Percentiles rank a stretch among this genome's conserved stretches.
These are phyloP conservation scores for Incumbomyces lentus DNA, from an alignment of 2,329 filamentous ascomycete genomes.

Conservation along the genomic window DNA sequence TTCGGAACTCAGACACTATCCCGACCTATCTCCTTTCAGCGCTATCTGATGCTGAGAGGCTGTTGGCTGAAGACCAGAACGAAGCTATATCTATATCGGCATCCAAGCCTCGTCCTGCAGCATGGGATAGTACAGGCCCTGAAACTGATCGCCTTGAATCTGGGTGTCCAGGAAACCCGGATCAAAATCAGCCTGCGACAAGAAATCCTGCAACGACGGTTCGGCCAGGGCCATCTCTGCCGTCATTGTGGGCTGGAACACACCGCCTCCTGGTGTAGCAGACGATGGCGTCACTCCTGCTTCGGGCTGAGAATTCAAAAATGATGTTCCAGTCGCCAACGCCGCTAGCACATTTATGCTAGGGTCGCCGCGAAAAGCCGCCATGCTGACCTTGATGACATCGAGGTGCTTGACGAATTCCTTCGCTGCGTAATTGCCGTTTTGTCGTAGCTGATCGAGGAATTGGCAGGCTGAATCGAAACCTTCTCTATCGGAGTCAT, in stretches of 20 bases:
- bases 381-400: slow-evolving; percentile 25
- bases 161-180: slow-evolving; percentile 17
- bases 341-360: neutral
- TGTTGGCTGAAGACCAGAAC: too few relatives aligned
- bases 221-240: slow-evolving; percentile 30
- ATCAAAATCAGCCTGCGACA: slow-evolving; percentile 30
- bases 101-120: slow-evolving; percentile 4
- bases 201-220: slow-evolving; percentile 31
- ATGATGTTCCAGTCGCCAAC: neutral
- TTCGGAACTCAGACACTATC: too few relatives aligned
- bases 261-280: slow-evolving; percentile 9
- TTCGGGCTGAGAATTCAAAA: neutral
- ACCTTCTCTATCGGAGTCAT: slow-evolving; percentile 4
- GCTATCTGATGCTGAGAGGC: too few relatives aligned
- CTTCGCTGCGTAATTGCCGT: slow-evolving; percentile 27
- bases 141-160: slow-evolving; percentile 3
- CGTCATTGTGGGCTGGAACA: slow-evolving; percentile 21
- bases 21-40: too few relatives aligned
- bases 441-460: slow-evolving; percentile 15
- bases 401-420: slow-evolving; percentile 28
- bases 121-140: slow-evolving; percentile 3
- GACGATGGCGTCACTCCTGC: slow-evolving; percentile 18
- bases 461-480: slow-evolving; percentile 5
- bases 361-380: neutral
- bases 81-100: neutral